phyloP scores from a whole-genome alignment of 2,329 filamentous ascomycete species.

The Corinectria fuckeliana region DNA sequence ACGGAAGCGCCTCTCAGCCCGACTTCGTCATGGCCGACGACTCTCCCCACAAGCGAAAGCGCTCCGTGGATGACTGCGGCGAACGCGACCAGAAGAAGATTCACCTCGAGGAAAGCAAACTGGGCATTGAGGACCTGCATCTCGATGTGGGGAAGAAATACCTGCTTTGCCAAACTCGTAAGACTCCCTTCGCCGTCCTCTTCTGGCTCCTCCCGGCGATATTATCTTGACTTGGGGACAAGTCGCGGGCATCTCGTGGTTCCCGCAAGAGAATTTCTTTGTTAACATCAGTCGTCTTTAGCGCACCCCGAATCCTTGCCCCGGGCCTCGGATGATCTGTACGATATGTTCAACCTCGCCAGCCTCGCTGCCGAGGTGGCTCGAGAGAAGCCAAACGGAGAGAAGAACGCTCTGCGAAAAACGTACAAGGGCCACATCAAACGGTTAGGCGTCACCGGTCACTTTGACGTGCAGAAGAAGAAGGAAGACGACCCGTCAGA shows the following conservation, averaged over 20 bases:
- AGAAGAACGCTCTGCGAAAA: constrained; percentile 71
- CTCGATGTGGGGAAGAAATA: constrained; percentile 72
- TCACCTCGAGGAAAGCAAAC: constrained; percentile 65
- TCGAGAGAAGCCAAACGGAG: constrained; percentile 67
- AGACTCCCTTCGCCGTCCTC: constrained; percentile 58
- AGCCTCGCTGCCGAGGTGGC: constrained; percentile 67
- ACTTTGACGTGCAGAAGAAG: constrained; percentile 65
- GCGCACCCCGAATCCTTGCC: constrained; percentile 57
- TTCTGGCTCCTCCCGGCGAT: constrained; percentile 36
- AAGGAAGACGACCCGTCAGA: constrained; percentile 58
- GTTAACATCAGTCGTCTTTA: constrained; percentile 56
- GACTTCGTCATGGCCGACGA: constrained; percentile 58
- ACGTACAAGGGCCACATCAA: constrained; percentile 75
- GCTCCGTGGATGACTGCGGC: constrained; percentile 61
- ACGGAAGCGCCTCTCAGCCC: constrained; percentile 56
- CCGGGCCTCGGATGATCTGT: constrained; percentile 62
- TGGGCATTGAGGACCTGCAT: constrained; percentile 69
- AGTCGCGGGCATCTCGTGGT: constrained; percentile 34
- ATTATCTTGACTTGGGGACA: constrained; percentile 31
- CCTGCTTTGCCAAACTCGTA: constrained; percentile 71
- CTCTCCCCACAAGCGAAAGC: constrained; percentile 68
- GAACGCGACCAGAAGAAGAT: constrained; percentile 67
- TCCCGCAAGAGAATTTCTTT: constrained; percentile 41
- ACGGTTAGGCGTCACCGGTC: constrained; percentile 65
- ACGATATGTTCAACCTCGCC: constrained; percentile 62